These are phyloP conservation scores for Phialocephala subalpina DNA, from an alignment of 2,329 filamentous ascomycete species.

Conservation along the genomic window DNA sequence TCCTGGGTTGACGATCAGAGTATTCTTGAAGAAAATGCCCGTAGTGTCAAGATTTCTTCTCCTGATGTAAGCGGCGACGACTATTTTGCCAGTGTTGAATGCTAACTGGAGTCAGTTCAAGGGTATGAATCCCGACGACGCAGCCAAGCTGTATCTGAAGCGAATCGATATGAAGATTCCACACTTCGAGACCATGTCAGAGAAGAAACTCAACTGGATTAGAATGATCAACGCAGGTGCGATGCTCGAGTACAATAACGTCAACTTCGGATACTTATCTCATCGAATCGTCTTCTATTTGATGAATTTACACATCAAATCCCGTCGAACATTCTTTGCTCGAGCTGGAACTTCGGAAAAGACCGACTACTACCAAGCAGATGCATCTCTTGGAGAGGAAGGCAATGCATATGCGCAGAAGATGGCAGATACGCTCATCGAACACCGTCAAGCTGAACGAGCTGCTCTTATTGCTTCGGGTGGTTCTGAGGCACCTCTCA, in stretches of 20 bases:
- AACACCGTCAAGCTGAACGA: slow-evolving; percentile 84
- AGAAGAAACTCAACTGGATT: slow-evolving; percentile 93
- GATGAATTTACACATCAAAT: slow-evolving; percentile 96
- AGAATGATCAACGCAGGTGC: slow-evolving; percentile 99
- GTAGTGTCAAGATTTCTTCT: slow-evolving; percentile 96
- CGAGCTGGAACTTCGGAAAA: slow-evolving; percentile 87
- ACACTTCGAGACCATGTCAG: slow-evolving; percentile 95
- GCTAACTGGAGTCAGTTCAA: slow-evolving; percentile 68
- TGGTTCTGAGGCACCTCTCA: slow-evolving; percentile 72
- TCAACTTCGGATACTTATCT: slow-evolving; percentile 94
- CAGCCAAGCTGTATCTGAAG: slow-evolving; percentile 88
- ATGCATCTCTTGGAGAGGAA: slow-evolving; percentile 82
- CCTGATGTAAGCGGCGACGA: slow-evolving; percentile 73
- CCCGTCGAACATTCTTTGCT: slow-evolving; percentile 90
- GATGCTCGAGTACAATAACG: slow-evolving; percentile 94
- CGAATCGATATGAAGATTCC: slow-evolving; percentile 94
- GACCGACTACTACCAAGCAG: slow-evolving; percentile 90
- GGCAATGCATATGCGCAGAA: slow-evolving; percentile 83
- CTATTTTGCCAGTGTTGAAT: slow-evolving; percentile 7
- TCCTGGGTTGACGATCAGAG: slow-evolving; percentile 92
- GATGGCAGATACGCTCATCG: slow-evolving; percentile 84
- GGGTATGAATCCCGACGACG: slow-evolving; percentile 91
- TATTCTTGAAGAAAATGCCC: slow-evolving; percentile 95
- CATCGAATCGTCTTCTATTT: slow-evolving; percentile 99
- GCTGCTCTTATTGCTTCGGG: slow-evolving; percentile 72